Base-by-base conservation (phyloP, 345 rosid genomes). In the Lagerstroemia speciosa region DNA sequence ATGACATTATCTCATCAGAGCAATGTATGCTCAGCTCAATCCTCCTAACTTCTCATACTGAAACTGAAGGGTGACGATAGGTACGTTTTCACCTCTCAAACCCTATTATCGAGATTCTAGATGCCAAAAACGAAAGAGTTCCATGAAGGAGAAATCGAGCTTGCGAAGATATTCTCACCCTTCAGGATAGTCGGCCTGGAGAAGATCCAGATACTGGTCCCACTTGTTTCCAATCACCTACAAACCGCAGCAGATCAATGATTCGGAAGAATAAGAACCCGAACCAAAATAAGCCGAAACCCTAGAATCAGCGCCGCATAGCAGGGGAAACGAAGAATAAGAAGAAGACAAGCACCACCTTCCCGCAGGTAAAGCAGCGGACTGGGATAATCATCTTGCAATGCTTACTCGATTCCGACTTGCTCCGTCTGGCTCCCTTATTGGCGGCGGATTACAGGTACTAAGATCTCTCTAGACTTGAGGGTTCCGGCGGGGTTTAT, bases 181-280 rank as follows among this genome's bases (percentile, higher is more conserved):
- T 82, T 88, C 91, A 2, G 82, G 73, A 72, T 88, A 86, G 68
- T 86, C 89, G 1, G 89, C 89, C 77, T 88, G 89, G 31, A 88
- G 89, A 67, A 88, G 91, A 66, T 88, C 94, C 27, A 88, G 89
- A 71, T 88, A 88, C 11, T 84, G 76, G 48, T 86, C 91, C 91
- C 94, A 88, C 75, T 86, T 88, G 83, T 88, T 86, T 48, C 94
- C 91, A 46, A 88, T 86, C 70, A 88, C 94, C 94, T 88, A 32
- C 66, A 37, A 11, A 34, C 37, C 4, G 24, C 22, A 32, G 33
- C 53, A 19, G 69, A 46, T n/a, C 6, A 63, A 50, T 30, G 15
- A 41, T 2, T 8, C 6, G 17, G 43, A 63, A 31, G 27, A 63
- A 20, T 15, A 9, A 22, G 36, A 30, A 62, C 45, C 9, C 6